Evolutionary conservation across 129 eudicot genomes (phyloP).

Genomic region (Ambrosia trifida): DNA sequence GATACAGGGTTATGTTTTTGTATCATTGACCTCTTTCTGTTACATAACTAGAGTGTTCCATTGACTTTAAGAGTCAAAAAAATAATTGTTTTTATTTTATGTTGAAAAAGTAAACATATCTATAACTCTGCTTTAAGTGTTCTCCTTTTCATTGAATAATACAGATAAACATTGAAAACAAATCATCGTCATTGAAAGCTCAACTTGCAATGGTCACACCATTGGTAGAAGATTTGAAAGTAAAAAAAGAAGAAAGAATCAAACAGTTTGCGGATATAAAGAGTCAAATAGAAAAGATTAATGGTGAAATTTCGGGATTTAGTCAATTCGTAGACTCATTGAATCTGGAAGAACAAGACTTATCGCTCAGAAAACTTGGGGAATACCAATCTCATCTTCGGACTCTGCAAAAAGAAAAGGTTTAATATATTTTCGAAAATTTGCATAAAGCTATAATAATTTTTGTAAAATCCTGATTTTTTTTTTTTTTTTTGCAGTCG

Average conservation of each 20-base stretch:
- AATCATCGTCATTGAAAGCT: constrained; percentile 60
- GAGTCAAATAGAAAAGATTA: constrained; percentile 67
- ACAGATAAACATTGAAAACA: constrained; percentile 63
- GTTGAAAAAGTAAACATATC: neutral
- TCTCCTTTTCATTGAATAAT: constrained; percentile 15
- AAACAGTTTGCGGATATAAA: constrained; percentile 76
- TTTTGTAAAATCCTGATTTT: neutral
- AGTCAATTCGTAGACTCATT: constrained; percentile 45
- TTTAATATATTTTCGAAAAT: constrained; percentile 16
- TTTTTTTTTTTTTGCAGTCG: constrained; percentile 46
- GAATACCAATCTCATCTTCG: constrained; percentile 70
- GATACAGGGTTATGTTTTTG: constrained; percentile 6
- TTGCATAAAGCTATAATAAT: neutral
- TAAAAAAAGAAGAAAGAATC: constrained; percentile 60
- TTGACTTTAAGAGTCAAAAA: constrained; percentile 19
- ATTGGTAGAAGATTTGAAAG: constrained; percentile 65
- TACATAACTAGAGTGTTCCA: neutral
- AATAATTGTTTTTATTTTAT: neutral
- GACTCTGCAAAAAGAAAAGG: constrained; percentile 85
- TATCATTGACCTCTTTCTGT: neutral
- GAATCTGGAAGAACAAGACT: constrained; percentile 64
- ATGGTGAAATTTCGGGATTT: constrained; percentile 65
- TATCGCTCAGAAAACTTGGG: constrained; percentile 71
- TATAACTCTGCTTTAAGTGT: neutral
- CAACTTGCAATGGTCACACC: constrained; percentile 72